phyloP scores from a whole-genome alignment of 805 yeast genomes.

The Maudiozyma turicensis region DNA sequence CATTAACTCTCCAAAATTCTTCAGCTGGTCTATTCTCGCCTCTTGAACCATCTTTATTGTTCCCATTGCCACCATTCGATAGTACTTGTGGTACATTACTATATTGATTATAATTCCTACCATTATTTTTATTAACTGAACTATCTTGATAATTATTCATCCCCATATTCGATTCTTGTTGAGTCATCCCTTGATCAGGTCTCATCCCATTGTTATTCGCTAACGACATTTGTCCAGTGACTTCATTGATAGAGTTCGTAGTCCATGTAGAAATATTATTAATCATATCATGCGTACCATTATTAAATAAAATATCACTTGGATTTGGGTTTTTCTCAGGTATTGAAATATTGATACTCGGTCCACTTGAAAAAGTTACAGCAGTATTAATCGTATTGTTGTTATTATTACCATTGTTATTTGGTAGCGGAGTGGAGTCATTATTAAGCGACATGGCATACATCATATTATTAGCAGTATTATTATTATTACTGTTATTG shows the following conservation, averaged over 20 bases:
- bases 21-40: slow-evolving; percentile 25
- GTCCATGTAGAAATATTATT: slow-evolving; percentile 55
- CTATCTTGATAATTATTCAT: neutral
- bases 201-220: neutral
- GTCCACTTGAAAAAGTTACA: neutral
- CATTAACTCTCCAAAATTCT: slow-evolving; percentile 38
- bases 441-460: neutral
- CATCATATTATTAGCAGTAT: neutral
- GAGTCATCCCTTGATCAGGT: neutral
- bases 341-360: neutral
- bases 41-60: neutral
- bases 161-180: neutral
- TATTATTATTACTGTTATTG: neutral
- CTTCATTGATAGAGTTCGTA: slow-evolving; percentile 20
- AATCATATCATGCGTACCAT: slow-evolving; percentile 49
- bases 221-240: slow-evolving; percentile 7
- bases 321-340: neutral
- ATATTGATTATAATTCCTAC: neutral
- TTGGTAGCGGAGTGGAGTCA: neutral
- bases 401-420: neutral
- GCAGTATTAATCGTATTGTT: neutral
- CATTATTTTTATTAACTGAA: neutral
- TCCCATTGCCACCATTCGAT: neutral
- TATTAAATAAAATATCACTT: slow-evolving; percentile 20
- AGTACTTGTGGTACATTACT: neutral